Percentiles rank a stretch among this genome's conserved stretches.
Evolutionary conservation across 2,329 filamentous ascomycete genomes (phyloP).

Genomic region (Ascochyta fabae): DNA sequence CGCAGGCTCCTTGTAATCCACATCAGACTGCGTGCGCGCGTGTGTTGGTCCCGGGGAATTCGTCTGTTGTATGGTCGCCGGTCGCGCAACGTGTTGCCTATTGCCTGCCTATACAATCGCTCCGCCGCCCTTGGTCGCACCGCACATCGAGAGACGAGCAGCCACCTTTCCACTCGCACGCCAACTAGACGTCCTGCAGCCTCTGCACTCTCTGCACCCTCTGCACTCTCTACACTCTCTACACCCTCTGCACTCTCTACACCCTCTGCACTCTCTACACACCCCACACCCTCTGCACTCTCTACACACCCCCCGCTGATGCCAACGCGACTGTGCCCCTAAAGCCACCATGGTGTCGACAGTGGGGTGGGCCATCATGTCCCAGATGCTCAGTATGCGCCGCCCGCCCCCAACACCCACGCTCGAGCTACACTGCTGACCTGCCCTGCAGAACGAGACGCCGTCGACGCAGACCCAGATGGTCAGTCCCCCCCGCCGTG

Average conservation of each 20-base stretch:
- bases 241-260: background rate
- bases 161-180: slow-evolving; percentile 12
- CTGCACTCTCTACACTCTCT: background rate
- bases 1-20: background rate
- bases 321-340: slow-evolving; percentile 37
- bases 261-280: background rate
- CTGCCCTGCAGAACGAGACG: slow-evolving; percentile 50
- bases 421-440: slow-evolving; percentile 21
- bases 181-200: background rate
- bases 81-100: slow-evolving; percentile 32
- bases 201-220: too few relatives aligned
- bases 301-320: slow-evolving; percentile 13
- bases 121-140: slow-evolving; percentile 16
- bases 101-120: slow-evolving; percentile 14
- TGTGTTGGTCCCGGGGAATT: slow-evolving; percentile 1
- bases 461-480: slow-evolving; percentile 56
- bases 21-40: slow-evolving; percentile 5
- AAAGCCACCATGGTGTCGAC: slow-evolving; percentile 48
- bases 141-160: slow-evolving; percentile 18
- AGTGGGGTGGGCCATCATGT: slow-evolving; percentile 43
- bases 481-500: slow-evolving; percentile 40
- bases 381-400: slow-evolving; percentile 50
- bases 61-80: slow-evolving; percentile 6
- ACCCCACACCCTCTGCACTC: slow-evolving; percentile 13
- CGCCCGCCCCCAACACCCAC: background rate